Evolutionary conservation across 345 rosid species (phyloP), one percentile per base, ranked within the genome.

Genomic region (Syzygium oleosum): DNA sequence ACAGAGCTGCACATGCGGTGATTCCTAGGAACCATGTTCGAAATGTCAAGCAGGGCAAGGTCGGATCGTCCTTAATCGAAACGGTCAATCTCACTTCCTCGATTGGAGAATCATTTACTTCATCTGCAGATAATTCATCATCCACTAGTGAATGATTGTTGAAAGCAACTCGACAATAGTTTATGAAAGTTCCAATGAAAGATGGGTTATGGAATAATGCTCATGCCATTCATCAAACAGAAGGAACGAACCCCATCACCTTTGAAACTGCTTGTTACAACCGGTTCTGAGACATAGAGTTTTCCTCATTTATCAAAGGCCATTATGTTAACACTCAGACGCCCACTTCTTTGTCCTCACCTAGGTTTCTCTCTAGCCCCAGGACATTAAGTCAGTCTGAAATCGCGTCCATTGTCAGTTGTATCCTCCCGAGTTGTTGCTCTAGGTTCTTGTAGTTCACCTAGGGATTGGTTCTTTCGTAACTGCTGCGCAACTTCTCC

Each of bases 1-100:
- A 88, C 6, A 93, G 88, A 43, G 89, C 77, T 49, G 90, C 87
- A 43, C 95, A 93, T 22, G 90, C 56, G 23, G 55, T 84, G 31
- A 91, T 63, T 83, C 95, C 95, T 7, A 90, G 58, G 29, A 91
- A 58, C 95, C 93, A 93, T 19, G 95, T 89, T 84, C 93, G 88
- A 51, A 93, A 73, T 12, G 93, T 92, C 91, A 93, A 86, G 90
- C 92, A 91, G 29, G 95, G 92, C 49, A 89, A 34, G 17, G 91
- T 87, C 14, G 92, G 95, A 85, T 93, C 94, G 17, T 93, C 95
- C 16, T 88, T 91, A 19, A 90, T 87, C 1, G 91, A 91, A 38
- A 92, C 95, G 1, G 95, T 92, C 87, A 91, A 90, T 51, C 91
- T 84, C 31, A 92, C 95, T 87, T 92, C 89, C 88, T 93, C 94